Percentiles rank a stretch among this genome's conserved stretches.
Evolutionary conservation across 306 rosid species (phyloP).

Genomic region (Citrullus amarus): DNA sequence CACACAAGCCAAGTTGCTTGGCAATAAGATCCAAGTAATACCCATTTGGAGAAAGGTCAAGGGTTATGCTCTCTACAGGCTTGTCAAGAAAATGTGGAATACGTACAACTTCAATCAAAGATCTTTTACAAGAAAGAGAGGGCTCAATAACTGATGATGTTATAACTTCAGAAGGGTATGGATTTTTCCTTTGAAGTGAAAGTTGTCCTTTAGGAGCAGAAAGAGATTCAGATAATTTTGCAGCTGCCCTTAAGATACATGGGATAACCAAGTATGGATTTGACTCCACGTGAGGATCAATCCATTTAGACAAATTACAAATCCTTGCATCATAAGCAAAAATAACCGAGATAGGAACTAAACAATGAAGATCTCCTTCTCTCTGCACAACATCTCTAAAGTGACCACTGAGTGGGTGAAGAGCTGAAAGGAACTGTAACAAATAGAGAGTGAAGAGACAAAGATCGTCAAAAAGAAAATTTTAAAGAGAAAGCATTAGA

Average conservation of each 20-base stretch:
- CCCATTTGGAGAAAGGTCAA: constrained; percentile 40
- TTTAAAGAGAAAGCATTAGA: neutral
- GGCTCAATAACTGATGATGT: constrained; percentile 26
- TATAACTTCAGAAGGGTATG: constrained; percentile 43
- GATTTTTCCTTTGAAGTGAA: constrained; percentile 53
- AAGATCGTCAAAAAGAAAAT: constrained; percentile 9
- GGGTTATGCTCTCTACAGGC: constrained; percentile 40
- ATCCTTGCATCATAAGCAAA: constrained; percentile 47
- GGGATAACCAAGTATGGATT: constrained; percentile 45
- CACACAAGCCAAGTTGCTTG: constrained; percentile 56
- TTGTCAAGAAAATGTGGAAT: constrained; percentile 58
- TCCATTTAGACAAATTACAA: constrained; percentile 44
- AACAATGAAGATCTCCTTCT: constrained; percentile 50
- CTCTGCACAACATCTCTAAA: constrained; percentile 58
- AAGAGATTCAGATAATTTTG: constrained; percentile 35
- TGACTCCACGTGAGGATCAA: constrained; percentile 67
- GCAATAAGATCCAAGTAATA: constrained; percentile 81
- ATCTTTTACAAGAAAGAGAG: constrained; percentile 22
- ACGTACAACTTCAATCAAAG: constrained; percentile 33
- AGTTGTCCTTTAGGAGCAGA: constrained; percentile 37
- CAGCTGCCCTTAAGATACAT: constrained; percentile 41
- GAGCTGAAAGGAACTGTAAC: constrained; percentile 55
- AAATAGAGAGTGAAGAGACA: constrained; percentile 17
- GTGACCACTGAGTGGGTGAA: constrained; percentile 83
- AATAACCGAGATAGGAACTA: constrained; percentile 54